phyloP scores from a whole-genome alignment of 805 yeast genomes.

The Wickerhamomyces pijperi region DNA sequence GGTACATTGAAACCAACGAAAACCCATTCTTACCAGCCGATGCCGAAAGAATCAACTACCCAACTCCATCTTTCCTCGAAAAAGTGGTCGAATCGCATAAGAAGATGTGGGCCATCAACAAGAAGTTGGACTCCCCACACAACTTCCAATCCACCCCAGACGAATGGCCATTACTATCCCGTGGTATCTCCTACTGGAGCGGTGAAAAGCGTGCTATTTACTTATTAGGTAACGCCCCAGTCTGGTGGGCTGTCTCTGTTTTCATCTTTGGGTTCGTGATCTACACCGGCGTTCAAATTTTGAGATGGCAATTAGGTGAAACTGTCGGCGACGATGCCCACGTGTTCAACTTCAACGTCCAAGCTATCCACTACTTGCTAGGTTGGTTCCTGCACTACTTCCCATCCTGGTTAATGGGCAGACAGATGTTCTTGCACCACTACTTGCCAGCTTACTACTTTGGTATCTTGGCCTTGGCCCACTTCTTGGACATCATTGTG shows the following conservation, averaged over 20 bases:
- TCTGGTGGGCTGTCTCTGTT: slow-evolving; percentile 64
- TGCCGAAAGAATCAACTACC: slow-evolving; percentile 43
- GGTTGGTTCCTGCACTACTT: slow-evolving; percentile 68
- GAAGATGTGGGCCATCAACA: slow-evolving; percentile 71
- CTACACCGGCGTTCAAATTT: slow-evolving; percentile 30
- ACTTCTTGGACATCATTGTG: slow-evolving; percentile 44
- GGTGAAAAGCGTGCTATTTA: slow-evolving; percentile 51
- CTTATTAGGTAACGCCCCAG: slow-evolving; percentile 66
- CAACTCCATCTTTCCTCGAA: slow-evolving; percentile 37
- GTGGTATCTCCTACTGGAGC: slow-evolving; percentile 81
- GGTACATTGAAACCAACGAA: slow-evolving; percentile 67
- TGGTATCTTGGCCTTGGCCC: slow-evolving; percentile 70
- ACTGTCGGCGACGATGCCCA: slow-evolving; percentile 37
- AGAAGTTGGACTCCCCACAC: slow-evolving; percentile 58
- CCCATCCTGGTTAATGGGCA: slow-evolving; percentile 79
- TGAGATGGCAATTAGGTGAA: slow-evolving; percentile 59
- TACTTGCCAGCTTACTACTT: slow-evolving; percentile 89
- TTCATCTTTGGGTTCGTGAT: slow-evolving; percentile 38
- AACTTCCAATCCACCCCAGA: slow-evolving; percentile 61
- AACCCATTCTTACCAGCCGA: slow-evolving; percentile 34
- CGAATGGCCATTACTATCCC: slow-evolving; percentile 61
- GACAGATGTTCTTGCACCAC: slow-evolving; percentile 90
- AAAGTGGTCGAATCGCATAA: slow-evolving; percentile 58
- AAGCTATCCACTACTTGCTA: slow-evolving; percentile 44
- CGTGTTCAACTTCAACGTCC: slow-evolving; percentile 54